Evolutionary conservation across 495 filamentous ascomycete species (phyloP).

Genomic region (Aspergillus affinis): DNA sequence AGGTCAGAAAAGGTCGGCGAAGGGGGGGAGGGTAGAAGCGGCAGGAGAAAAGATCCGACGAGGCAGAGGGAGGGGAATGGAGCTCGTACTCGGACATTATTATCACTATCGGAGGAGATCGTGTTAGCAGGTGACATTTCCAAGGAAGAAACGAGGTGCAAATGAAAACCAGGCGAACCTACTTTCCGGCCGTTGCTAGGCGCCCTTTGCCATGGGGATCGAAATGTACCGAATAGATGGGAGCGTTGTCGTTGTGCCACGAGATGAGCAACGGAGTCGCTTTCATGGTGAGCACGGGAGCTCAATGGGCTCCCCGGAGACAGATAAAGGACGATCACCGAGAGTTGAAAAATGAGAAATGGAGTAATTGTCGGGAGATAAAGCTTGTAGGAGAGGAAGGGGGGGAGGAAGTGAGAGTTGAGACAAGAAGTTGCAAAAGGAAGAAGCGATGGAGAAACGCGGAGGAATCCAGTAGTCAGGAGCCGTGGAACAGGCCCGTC

Average conservation of each 20-base stretch:
- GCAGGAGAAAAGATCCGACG: slow-evolving; percentile 9
- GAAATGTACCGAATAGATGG: slow-evolving; percentile 95
- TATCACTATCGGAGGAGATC: slow-evolving; percentile 59
- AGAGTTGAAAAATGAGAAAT: neutral
- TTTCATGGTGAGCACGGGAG: slow-evolving; percentile 67
- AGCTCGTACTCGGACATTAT: slow-evolving; percentile 83
- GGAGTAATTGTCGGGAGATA: neutral
- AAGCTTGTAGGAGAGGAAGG: neutral
- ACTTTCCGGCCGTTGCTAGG: slow-evolving; percentile 84
- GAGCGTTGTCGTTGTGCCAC: slow-evolving; percentile 94
- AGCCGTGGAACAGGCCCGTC: neutral
- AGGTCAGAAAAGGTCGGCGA: slow-evolving; percentile 31
- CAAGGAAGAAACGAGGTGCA: neutral
- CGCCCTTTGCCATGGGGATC: slow-evolving; percentile 91
- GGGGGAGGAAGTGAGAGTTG: neutral
- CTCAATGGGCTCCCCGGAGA: slow-evolving; percentile 23
- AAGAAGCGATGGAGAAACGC: slow-evolving; percentile 2
- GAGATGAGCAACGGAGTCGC: slow-evolving; percentile 86
- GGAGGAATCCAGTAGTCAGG: neutral
- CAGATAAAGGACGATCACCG: neutral
- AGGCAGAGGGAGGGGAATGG: slow-evolving; percentile 16
- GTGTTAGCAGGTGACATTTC: neutral
- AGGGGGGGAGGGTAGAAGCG: slow-evolving; percentile 1
- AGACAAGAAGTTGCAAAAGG: neutral
- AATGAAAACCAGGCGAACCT: slow-evolving; percentile 12